Conservation (phyloP, 2,329 filamentous ascomycete genomes). For the Sordariomycetes sp. region DNA sequence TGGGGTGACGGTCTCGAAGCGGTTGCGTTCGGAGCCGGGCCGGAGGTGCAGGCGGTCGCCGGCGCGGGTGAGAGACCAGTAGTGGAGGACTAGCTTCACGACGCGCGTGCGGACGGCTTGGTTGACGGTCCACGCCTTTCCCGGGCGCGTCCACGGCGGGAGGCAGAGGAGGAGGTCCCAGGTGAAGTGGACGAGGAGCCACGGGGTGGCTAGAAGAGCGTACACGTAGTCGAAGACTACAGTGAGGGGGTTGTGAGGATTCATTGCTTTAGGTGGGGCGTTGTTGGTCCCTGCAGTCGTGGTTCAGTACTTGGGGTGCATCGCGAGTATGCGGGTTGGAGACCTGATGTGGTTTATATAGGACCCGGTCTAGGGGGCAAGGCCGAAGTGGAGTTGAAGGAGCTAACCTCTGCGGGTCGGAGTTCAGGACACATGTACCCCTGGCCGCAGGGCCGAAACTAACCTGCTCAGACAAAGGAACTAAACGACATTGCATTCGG, state of each 20-base stretch:
- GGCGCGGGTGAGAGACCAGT: background rate
- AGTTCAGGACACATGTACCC: background rate
- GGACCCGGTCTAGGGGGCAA: background rate
- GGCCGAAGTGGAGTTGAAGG: background rate
- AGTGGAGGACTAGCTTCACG: background rate
- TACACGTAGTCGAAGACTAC: background rate
- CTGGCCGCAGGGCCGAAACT: background rate
- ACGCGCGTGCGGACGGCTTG: background rate
- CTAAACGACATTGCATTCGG: background rate
- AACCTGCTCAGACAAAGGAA: background rate
- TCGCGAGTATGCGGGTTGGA: background rate
- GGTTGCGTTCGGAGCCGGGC: constrained; percentile 10
- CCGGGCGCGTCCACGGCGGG: background rate
- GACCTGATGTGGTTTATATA: background rate
- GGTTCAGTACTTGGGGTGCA: background rate
- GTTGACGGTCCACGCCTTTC: background rate
- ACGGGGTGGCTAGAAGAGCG: background rate
- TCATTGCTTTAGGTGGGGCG: background rate
- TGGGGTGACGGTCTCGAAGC: constrained; percentile 11
- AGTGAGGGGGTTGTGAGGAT: background rate
- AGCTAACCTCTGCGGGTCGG: background rate
- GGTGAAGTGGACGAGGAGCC: background rate
- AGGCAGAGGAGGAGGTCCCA: background rate
- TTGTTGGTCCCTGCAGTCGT: background rate
- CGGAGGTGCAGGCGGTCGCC: constrained; percentile 1